Evolutionary conservation across 1,284 basidiomycete genomes (phyloP).

Genomic region (Boletus semigastroideus): DNA sequence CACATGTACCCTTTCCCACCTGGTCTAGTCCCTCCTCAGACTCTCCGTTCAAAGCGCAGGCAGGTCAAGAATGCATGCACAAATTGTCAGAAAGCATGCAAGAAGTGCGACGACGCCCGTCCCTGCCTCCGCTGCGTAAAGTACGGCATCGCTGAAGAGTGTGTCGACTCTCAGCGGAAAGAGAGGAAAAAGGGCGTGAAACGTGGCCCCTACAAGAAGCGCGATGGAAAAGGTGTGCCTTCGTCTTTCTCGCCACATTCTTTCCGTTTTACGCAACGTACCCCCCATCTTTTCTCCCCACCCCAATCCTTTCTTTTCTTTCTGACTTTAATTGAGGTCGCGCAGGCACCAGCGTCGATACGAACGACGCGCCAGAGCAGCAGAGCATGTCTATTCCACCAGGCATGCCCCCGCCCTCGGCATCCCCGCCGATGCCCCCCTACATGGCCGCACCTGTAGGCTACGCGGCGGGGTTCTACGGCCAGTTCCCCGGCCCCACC

Average conservation of each 20-base stretch:
- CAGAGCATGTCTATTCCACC: constrained; percentile 44
- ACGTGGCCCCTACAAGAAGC: constrained; percentile 91
- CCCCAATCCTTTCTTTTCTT: constrained; percentile 25
- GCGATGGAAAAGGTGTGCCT: constrained; percentile 76
- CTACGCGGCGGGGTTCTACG: constrained; percentile 44
- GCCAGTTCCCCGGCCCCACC: constrained; percentile 50
- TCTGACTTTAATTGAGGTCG: constrained; percentile 47
- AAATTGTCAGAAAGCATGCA: constrained; percentile 87
- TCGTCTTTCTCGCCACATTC: constrained; percentile 29
- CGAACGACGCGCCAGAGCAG: constrained; percentile 46
- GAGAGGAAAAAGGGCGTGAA: constrained; percentile 85
- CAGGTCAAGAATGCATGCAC: constrained; percentile 92
- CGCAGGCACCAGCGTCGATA: constrained; percentile 55
- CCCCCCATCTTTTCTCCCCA: constrained; percentile 4
- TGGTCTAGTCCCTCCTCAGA: constrained; percentile 44
- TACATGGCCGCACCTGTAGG: constrained; percentile 44
- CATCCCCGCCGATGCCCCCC: constrained; percentile 45
- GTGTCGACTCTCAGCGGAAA: constrained; percentile 80
- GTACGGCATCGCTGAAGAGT: constrained; percentile 79
- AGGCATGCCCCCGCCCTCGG: constrained; percentile 41
- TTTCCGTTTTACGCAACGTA: constrained; percentile 18
- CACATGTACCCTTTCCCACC: constrained; percentile 66
- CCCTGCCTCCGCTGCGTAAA: constrained; percentile 86
- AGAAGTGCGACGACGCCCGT: constrained; percentile 86
- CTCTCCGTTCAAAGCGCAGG: constrained; percentile 69